Evolutionary conservation across 225 moss, liverwort and hornwort species (phyloP).

Genomic region (Straminergon stramineum): DNA sequence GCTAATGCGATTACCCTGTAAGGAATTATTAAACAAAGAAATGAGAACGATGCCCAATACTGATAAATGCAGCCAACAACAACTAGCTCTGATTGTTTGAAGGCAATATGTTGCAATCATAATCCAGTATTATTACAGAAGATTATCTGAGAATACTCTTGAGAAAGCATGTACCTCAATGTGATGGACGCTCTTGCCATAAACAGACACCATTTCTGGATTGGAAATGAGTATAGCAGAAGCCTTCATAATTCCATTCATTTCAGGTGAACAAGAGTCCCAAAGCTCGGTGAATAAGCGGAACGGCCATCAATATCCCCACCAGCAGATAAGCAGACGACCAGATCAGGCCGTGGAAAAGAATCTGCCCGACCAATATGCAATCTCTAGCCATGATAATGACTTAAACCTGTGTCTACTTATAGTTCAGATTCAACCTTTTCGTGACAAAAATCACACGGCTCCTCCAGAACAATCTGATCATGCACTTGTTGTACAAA

Average conservation of each 20-base stretch:
- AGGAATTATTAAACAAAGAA: not conserved
- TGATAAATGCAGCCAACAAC: not conserved
- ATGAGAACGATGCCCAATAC: not conserved
- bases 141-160: not conserved
- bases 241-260: not conserved
- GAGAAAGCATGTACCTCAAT: slow-evolving; percentile 3
- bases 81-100: not conserved
- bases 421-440: not conserved
- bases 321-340: slow-evolving; percentile 43
- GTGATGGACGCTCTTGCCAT: not conserved
- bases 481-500: not conserved
- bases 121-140: not conserved
- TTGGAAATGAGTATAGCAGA: not conserved
- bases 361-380: slow-evolving; percentile 16
- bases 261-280: slow-evolving; percentile 20
- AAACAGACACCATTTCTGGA: not conserved
- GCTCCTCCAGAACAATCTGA: not conserved
- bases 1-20: not conserved
- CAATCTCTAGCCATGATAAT: slow-evolving; percentile 33
- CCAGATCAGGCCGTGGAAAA: slow-evolving; percentile 48
- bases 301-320: slow-evolving; percentile 35
- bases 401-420: not conserved
- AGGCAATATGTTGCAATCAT: not conserved
- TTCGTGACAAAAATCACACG: slow-evolving; percentile 13
- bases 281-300: slow-evolving; percentile 29